These are phyloP conservation scores for Carex parvula DNA, from an alignment of 176 grass and related monocot genomes.

Conservation along the genomic window DNA sequence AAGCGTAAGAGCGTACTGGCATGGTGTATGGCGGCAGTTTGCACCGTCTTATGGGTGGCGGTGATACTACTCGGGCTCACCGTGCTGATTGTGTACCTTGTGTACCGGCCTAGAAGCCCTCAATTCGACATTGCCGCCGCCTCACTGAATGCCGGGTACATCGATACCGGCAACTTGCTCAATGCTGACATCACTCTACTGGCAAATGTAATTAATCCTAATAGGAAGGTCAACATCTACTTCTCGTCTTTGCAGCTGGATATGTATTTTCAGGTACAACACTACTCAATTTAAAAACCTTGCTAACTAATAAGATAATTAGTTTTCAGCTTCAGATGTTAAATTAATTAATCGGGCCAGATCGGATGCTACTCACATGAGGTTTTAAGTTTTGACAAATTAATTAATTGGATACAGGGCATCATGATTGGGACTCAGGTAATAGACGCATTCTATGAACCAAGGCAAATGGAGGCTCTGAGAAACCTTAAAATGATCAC, in stretches of 20 bases:
- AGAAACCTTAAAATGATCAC: constrained; percentile 39
- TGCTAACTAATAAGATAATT: background rate
- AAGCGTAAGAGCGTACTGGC: background rate
- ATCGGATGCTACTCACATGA: background rate
- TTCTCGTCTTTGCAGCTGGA: constrained; percentile 75
- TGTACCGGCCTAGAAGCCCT: constrained; percentile 62
- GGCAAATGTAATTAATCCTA: constrained; percentile 59
- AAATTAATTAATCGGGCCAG: background rate
- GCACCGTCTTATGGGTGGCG: constrained; percentile 62
- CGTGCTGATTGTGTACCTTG: constrained; percentile 62
- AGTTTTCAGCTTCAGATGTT: background rate
- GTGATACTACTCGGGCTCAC: constrained; percentile 50
- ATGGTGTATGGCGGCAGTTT: constrained; percentile 37
- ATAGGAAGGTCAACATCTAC: constrained; percentile 45
- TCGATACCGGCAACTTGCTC: constrained; percentile 55
- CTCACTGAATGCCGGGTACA: constrained; percentile 65
- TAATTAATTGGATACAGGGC: constrained; percentile 22
- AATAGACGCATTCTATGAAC: constrained; percentile 42
- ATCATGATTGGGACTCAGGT: constrained; percentile 45
- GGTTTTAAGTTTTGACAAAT: background rate
- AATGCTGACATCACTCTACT: constrained; percentile 75
- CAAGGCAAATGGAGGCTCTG: constrained; percentile 22
- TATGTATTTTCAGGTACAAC: constrained; percentile 52
- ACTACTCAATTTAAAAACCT: background rate
- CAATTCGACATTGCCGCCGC: constrained; percentile 48